These are phyloP conservation scores for Lablab purpureus DNA, from an alignment of 306 rosid species.

Conservation along the genomic window DNA sequence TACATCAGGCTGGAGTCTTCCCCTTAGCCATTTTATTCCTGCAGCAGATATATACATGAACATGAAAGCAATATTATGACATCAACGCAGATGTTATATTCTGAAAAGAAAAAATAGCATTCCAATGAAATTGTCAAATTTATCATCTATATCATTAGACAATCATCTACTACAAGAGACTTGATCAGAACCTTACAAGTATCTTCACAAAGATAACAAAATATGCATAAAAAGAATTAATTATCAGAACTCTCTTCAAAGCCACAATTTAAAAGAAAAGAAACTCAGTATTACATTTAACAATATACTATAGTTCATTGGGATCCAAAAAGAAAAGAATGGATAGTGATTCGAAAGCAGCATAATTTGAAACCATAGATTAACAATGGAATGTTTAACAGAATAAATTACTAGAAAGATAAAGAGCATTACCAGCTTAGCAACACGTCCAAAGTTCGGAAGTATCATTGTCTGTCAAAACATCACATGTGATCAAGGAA, in stretches of 20 bases:
- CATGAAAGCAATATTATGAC: not conserved
- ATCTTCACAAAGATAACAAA: not conserved
- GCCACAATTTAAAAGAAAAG: not conserved
- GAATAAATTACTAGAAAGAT: conserved; percentile 30
- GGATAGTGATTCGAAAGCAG: conserved; percentile 4
- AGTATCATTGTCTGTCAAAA: conserved; percentile 89
- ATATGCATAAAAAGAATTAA: not conserved
- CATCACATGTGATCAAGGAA: conserved; percentile 25
- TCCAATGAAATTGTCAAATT: conserved; percentile 11
- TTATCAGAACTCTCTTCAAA: not conserved
- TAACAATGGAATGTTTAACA: conserved; percentile 13
- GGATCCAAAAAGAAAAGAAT: conserved; percentile 12
- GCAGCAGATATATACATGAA: not conserved
- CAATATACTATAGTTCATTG: not conserved
- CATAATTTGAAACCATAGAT: conserved; percentile 7
- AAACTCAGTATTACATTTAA: conserved; percentile 1
- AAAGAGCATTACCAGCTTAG: conserved; percentile 82
- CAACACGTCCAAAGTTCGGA: conserved; percentile 82
- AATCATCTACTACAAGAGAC: not conserved
- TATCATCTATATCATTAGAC: not conserved
- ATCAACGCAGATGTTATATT: not conserved
- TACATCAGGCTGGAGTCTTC: not conserved
- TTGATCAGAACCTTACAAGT: not conserved
- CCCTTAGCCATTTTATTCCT: not conserved
- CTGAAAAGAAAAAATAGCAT: not conserved